Conservation (phyloP, 306 rosid genomes). For the Quercus alba region DNA sequence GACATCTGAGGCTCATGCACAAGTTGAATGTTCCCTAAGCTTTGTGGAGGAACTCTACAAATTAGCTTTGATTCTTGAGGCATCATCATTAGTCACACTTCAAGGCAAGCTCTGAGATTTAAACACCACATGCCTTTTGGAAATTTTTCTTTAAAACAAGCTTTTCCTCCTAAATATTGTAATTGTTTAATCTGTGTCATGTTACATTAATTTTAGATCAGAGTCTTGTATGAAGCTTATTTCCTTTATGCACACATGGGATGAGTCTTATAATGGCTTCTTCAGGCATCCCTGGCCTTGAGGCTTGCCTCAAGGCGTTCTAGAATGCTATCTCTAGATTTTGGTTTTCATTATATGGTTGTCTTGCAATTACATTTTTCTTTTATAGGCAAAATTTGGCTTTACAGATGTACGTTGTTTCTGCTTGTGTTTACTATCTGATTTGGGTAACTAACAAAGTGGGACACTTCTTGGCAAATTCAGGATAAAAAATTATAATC, state of each 20-base stretch:
- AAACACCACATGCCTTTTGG: not conserved
- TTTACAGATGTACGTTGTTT: no score
- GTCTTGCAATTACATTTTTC: no score
- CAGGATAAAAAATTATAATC: no score
- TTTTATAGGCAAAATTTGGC: no score
- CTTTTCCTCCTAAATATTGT: not conserved
- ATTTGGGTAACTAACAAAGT: no score
- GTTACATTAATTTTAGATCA: not conserved
- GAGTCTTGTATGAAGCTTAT: not conserved
- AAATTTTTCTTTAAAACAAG: not conserved
- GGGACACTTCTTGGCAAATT: no score
- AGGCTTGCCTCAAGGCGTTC: not conserved
- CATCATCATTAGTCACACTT: not conserved
- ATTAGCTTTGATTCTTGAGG: not conserved
- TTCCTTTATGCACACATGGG: not conserved
- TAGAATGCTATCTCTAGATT: not conserved
- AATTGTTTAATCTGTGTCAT: not conserved
- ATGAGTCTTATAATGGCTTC: not conserved
- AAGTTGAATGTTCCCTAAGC: not conserved
- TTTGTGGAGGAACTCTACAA: not conserved
- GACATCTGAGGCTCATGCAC: not conserved
- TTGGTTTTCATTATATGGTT: not conserved
- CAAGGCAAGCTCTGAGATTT: not conserved
- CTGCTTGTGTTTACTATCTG: no score
- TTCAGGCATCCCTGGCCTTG: no score